Evolutionary conservation across 2,329 filamentous ascomycete species (phyloP).

Genomic region (Xylaria sp.): DNA sequence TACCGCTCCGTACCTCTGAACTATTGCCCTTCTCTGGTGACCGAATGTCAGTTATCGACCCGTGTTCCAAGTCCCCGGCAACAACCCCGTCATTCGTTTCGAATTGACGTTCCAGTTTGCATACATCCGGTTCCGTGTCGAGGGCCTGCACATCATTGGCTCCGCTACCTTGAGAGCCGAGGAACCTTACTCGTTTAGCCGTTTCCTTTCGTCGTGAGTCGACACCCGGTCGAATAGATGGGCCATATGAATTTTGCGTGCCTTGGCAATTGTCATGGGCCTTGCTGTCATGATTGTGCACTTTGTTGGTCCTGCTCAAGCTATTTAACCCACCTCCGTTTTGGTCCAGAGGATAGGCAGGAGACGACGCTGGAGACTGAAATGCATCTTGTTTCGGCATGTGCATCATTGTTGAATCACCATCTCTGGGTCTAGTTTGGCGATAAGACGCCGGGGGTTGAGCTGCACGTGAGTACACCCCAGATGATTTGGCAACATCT

Average conservation of each 20-base stretch:
- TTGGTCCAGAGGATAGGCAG: neutral
- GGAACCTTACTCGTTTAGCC: neutral
- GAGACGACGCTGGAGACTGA: neutral
- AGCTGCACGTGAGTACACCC: too few species aligned
- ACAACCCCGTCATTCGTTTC: neutral
- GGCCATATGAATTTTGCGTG: neutral
- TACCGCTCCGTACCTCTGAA: neutral
- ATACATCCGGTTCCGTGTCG: constrained; percentile 1
- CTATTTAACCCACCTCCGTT: neutral
- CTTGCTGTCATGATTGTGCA: neutral
- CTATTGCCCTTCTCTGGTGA: neutral
- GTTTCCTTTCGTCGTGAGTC: constrained; percentile 2
- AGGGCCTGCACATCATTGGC: constrained; percentile 5
- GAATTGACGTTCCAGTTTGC: neutral
- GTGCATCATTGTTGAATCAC: neutral
- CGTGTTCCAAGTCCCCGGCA: neutral
- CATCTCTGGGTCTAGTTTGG: neutral
- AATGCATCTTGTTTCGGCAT: neutral
- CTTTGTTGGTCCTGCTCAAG: neutral
- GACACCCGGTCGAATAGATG: neutral
- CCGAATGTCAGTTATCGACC: neutral
- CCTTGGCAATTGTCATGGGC: neutral
- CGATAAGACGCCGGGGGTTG: neutral
- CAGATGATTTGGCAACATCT: too few species aligned
- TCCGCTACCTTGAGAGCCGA: constrained; percentile 6